These are phyloP conservation scores for Trichoderma breve DNA, from an alignment of 2,329 filamentous ascomycete species.

Conservation along the genomic window DNA sequence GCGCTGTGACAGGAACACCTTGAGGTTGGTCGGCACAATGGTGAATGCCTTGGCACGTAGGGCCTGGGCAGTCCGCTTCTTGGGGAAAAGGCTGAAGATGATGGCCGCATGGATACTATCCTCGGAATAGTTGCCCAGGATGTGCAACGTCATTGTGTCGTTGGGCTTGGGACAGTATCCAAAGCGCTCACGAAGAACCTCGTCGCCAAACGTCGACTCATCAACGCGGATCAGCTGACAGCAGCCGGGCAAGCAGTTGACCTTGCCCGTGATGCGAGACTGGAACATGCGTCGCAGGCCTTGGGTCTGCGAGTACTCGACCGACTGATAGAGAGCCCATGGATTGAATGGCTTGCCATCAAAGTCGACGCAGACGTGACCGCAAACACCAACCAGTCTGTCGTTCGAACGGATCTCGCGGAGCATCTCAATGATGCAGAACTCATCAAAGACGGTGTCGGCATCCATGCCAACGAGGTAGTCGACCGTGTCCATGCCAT, in stretches of 20 bases:
- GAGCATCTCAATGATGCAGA: slow-evolving; percentile 46
- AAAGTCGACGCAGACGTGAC: slow-evolving; percentile 49
- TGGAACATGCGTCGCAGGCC: slow-evolving; percentile 49
- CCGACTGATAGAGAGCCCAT: slow-evolving; percentile 48
- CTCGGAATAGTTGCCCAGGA: slow-evolving; percentile 49
- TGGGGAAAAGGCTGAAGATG: slow-evolving; percentile 46
- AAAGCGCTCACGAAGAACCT: slow-evolving; percentile 45
- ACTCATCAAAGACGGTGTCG: slow-evolving; percentile 46
- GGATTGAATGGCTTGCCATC: slow-evolving; percentile 40
- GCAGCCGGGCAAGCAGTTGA: slow-evolving; percentile 49
- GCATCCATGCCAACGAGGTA: slow-evolving; percentile 49
- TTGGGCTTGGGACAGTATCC: slow-evolving; percentile 50
- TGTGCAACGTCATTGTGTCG: slow-evolving; percentile 47
- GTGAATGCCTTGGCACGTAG: slow-evolving; percentile 47
- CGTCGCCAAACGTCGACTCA: slow-evolving; percentile 48
- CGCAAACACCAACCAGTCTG: slow-evolving; percentile 47
- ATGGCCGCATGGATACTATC: slow-evolving; percentile 50
- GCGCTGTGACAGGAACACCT: slow-evolving; percentile 48
- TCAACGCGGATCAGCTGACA: slow-evolving; percentile 51
- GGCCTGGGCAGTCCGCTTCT: slow-evolving; percentile 46
- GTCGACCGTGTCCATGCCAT: slow-evolving; percentile 41
- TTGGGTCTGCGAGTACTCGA: slow-evolving; percentile 49
- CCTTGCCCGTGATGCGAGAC: slow-evolving; percentile 48
- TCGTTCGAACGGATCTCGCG: slow-evolving; percentile 43
- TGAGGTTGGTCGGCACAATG: slow-evolving; percentile 44